Base-by-base conservation (phyloP, 768 basidiomycete genomes). In the Phylloporus sp. region DNA sequence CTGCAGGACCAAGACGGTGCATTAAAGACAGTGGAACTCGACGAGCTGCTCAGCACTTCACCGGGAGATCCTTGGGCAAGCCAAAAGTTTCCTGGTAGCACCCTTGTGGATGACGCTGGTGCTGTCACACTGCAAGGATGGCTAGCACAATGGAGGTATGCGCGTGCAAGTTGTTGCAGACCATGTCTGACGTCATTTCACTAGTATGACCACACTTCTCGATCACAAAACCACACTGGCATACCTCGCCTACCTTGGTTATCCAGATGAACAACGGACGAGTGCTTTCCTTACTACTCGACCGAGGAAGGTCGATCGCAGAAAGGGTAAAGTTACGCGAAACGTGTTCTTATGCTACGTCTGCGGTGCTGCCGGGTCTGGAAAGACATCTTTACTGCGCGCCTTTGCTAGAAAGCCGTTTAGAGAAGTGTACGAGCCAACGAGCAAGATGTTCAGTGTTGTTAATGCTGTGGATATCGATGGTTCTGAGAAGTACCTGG, bases 91-190 rank as follows among this genome's bases (percentile, higher is more conserved):
- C 91, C 94, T 0, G 91, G 95, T 60, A 93, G 84, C 0, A 92
- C 92, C 6, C 78, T 93, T 40, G 84, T 89, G 15, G 87, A 92
- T 59, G 93, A 94, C 61, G 76, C 82, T 10, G 93, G 91, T 11
- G 84, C 90, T 26, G 89, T 97, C 16, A 97, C 95, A n/a, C 70
- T 99, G 39, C 95, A 97, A 72, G 91, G 93, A 2, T 99, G 95
- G 95, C 73, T 98, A 24, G 95, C 95, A 18, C 95, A 97, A 65
- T 99, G 95, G 95, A 95, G 91, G 94, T 93, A 46, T 58, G 77
- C 68, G 29, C n/a, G 35, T 26, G 49, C 27, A 51, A 40, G 36
- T 29, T 50, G 35, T 45, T 16, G 27, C 41, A 31, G 49, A 29
- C 45, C 44, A 34, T 50, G 36, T 22, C 29, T 32, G 36, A 57